Percentiles rank a stretch among this genome's conserved stretches.
Evolutionary conservation across 2,329 filamentous ascomycete species (phyloP).

Genomic region (Talaromyces sp.): DNA sequence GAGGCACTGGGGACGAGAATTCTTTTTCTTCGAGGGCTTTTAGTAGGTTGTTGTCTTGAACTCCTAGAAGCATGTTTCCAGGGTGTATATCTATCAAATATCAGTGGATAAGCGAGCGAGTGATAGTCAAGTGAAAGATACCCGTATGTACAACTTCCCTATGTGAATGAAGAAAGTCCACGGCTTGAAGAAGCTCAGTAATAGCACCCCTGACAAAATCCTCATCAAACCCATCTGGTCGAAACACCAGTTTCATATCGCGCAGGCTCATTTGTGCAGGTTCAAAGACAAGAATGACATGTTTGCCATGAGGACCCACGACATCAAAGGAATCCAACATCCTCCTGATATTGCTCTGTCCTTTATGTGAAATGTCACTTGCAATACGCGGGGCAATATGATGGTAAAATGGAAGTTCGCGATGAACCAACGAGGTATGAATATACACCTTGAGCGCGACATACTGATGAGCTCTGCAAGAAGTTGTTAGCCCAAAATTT

Average conservation of each 20-base stretch:
- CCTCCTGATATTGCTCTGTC: slow-evolving; percentile 19
- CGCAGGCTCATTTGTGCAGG: slow-evolving; percentile 42
- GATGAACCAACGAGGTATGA: not conserved
- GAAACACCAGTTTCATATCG: slow-evolving; percentile 38
- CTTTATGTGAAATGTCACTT: slow-evolving; percentile 20
- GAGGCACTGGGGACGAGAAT: slow-evolving; percentile 34
- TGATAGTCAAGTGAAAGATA: slow-evolving; percentile 18
- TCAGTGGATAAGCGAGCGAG: not conserved
- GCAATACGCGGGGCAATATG: slow-evolving; percentile 25
- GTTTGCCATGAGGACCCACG: slow-evolving; percentile 11
- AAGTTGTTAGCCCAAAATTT: not conserved
- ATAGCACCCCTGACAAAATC: slow-evolving; percentile 34
- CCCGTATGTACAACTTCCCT: slow-evolving; percentile 45
- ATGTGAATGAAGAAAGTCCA: slow-evolving; percentile 46
- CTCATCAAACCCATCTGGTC: slow-evolving; percentile 11
- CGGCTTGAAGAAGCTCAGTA: slow-evolving; percentile 36
- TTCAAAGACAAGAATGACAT: slow-evolving; percentile 34
- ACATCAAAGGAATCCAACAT: slow-evolving; percentile 6
- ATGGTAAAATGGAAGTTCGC: slow-evolving; percentile 41
- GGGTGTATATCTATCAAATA: slow-evolving; percentile 38
- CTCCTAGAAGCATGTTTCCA: slow-evolving; percentile 45
- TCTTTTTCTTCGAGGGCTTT: slow-evolving; percentile 38
- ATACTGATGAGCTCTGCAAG: not conserved
- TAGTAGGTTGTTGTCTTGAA: slow-evolving; percentile 37
- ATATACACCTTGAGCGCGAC: slow-evolving; percentile 1